phyloP scores from a whole-genome alignment of 2,329 filamentous ascomycete species.

The Arthrinium phaeospermum region DNA sequence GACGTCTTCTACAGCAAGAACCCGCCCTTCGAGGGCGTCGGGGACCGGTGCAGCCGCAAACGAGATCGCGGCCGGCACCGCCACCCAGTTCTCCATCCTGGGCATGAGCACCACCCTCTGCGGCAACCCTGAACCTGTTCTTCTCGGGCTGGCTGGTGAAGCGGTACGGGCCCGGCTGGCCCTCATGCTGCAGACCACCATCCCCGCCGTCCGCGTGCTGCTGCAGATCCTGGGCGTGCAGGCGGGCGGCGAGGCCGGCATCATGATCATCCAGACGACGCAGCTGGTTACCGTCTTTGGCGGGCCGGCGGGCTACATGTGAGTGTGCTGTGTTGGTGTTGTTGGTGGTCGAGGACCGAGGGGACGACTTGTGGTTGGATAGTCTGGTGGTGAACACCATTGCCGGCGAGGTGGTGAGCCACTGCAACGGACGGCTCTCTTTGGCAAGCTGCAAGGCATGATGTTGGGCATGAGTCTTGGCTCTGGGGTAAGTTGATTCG shows the following conservation, averaged over 20 bases:
- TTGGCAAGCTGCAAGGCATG: conserved; percentile 68
- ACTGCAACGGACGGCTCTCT: conserved; percentile 64
- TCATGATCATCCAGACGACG: conserved; percentile 69
- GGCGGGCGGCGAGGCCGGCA: conserved; percentile 65
- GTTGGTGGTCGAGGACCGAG: background rate
- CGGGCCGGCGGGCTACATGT: conserved; percentile 71
- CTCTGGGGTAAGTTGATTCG: conserved; percentile 51
- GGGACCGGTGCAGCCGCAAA: conserved; percentile 64
- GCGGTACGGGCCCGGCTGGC: conserved; percentile 65
- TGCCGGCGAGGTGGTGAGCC: conserved; percentile 68
- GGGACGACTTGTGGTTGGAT: background rate
- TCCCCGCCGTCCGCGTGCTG: conserved; percentile 67
- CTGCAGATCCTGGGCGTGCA: conserved; percentile 70
- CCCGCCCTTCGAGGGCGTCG: conserved; percentile 51
- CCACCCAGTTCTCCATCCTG: conserved; percentile 67
- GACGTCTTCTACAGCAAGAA: conserved; percentile 70
- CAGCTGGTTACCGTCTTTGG: conserved; percentile 73
- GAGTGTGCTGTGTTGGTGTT: background rate
- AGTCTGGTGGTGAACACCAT: conserved; percentile 70
- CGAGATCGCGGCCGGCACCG: conserved; percentile 69
- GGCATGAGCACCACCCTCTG: conserved; percentile 72
- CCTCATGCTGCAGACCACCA: conserved; percentile 66
- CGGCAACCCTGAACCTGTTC: conserved; percentile 67
- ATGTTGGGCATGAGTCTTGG: conserved; percentile 71
- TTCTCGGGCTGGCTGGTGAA: conserved; percentile 72